A percentile compares a stretch with the other conserved stretches of the same genome.
These are phyloP conservation scores for Cytospora piceae DNA, from an alignment of 2,329 filamentous ascomycete species.

Conservation along the genomic window DNA sequence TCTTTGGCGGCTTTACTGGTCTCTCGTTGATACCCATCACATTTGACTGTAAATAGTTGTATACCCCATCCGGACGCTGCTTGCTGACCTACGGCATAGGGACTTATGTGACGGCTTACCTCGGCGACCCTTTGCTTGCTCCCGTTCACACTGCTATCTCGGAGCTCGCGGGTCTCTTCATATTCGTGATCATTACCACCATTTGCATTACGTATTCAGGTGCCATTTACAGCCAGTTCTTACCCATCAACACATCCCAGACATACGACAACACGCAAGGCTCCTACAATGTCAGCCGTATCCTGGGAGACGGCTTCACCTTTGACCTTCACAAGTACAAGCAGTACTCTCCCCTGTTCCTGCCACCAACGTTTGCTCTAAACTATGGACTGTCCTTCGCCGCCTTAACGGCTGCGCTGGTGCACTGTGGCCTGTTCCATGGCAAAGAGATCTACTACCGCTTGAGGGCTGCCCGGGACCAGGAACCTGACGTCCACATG, in stretches of 20 bases:
- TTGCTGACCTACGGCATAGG: slow-evolving; percentile 33
- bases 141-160: slow-evolving; percentile 46
- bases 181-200: slow-evolving; percentile 48
- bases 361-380: slow-evolving; percentile 51
- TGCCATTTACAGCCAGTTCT: slow-evolving; percentile 53
- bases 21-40: slow-evolving; percentile 49
- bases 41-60: slow-evolving; percentile 40
- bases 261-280: slow-evolving; percentile 61
- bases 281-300: slow-evolving; percentile 54
- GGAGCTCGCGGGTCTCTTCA: slow-evolving; percentile 45
- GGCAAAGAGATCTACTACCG: slow-evolving; percentile 50
- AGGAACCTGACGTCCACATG: slow-evolving; percentile 54
- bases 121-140: slow-evolving; percentile 41
- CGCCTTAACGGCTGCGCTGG: slow-evolving; percentile 50
- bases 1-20: slow-evolving; percentile 53
- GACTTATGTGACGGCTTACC: slow-evolving; percentile 42
- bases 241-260: slow-evolving; percentile 58
- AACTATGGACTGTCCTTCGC: slow-evolving; percentile 58
- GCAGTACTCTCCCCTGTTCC: slow-evolving; percentile 58
- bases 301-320: slow-evolving; percentile 52
- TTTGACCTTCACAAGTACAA: slow-evolving; percentile 57
- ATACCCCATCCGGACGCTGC: not conserved
- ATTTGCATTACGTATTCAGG: slow-evolving; percentile 53
- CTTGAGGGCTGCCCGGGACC: slow-evolving; percentile 48
- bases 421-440: slow-evolving; percentile 45